Evolutionary conservation across 306 rosid species (phyloP).

Genomic region (Fragaria iinumae): DNA sequence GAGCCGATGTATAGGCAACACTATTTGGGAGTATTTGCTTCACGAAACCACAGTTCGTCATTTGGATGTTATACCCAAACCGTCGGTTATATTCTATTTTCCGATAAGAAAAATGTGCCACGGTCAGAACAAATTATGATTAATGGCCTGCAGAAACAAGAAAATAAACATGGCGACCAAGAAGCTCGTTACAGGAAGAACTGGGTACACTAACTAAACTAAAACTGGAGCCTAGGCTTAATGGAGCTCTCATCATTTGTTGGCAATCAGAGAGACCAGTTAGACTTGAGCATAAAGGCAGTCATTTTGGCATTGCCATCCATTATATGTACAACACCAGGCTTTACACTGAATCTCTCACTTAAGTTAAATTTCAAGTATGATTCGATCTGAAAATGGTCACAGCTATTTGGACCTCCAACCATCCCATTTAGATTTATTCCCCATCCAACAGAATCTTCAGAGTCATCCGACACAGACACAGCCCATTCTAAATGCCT

Average conservation of each 20-base stretch:
- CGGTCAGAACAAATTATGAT: too few species aligned
- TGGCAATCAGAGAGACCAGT: constrained; percentile 60
- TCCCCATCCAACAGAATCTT: constrained; percentile 85
- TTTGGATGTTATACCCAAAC: too few species aligned
- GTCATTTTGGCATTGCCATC: constrained; percentile 49
- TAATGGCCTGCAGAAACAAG: not conserved
- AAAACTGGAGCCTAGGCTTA: not conserved
- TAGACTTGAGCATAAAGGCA: constrained; percentile 63
- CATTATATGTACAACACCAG: constrained; percentile 59
- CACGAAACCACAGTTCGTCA: too few species aligned
- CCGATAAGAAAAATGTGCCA: too few species aligned
- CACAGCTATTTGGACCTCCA: constrained; percentile 36
- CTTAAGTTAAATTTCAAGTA: constrained; percentile 60
- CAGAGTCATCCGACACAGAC: constrained; percentile 59
- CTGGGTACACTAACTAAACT: not conserved
- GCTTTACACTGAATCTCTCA: constrained; percentile 63
- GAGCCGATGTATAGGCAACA: too few species aligned
- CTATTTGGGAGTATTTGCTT: too few species aligned
- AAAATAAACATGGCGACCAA: not conserved
- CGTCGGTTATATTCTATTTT: too few species aligned
- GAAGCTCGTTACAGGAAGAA: not conserved
- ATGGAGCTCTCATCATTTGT: not conserved
- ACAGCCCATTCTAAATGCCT: constrained; percentile 54
- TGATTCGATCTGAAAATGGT: constrained; percentile 72
- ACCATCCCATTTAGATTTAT: constrained; percentile 53